Percentiles rank a stretch among this genome's conserved stretches.
Evolutionary conservation across 306 rosid genomes (phyloP).

Genomic region (Cucurbita pepo): DNA sequence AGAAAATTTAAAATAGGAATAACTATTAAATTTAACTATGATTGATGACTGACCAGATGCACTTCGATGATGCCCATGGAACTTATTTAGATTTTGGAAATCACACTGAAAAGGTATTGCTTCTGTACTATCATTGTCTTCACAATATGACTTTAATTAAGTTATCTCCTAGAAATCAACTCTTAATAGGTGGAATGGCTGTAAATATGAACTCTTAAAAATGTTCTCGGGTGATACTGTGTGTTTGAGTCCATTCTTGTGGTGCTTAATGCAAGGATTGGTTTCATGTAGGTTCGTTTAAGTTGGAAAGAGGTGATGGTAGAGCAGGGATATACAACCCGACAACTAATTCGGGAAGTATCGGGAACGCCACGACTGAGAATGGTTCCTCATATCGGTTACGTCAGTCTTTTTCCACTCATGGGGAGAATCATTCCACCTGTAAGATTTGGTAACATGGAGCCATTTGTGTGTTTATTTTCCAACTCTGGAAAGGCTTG

Average conservation of each 20-base stretch:
- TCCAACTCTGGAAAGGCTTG: background rate
- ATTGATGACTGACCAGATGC: constrained; percentile 55
- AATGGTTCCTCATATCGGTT: constrained; percentile 82
- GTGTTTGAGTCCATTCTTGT: background rate
- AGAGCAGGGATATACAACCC: constrained; percentile 29
- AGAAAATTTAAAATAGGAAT: background rate
- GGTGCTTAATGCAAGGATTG: background rate
- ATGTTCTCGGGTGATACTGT: background rate
- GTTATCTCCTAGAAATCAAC: background rate
- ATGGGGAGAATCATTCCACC: constrained; percentile 73
- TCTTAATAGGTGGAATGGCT: background rate
- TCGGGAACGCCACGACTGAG: constrained; percentile 44
- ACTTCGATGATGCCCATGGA: constrained; percentile 51
- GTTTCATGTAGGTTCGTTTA: constrained; percentile 50
- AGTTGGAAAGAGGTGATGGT: constrained; percentile 46
- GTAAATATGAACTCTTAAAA: background rate
- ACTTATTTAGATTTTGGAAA: constrained; percentile 85
- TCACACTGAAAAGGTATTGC: constrained; percentile 84
- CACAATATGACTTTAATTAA: background rate
- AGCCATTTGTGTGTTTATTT: background rate
- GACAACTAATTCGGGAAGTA: constrained; percentile 58
- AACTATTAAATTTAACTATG: background rate
- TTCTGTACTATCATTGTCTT: background rate
- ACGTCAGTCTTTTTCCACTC: constrained; percentile 78
- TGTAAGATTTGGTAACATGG: constrained; percentile 27